Conservation (phyloP, 2,329 filamentous ascomycete species). For the Pseudopithomyces maydicus region DNA sequence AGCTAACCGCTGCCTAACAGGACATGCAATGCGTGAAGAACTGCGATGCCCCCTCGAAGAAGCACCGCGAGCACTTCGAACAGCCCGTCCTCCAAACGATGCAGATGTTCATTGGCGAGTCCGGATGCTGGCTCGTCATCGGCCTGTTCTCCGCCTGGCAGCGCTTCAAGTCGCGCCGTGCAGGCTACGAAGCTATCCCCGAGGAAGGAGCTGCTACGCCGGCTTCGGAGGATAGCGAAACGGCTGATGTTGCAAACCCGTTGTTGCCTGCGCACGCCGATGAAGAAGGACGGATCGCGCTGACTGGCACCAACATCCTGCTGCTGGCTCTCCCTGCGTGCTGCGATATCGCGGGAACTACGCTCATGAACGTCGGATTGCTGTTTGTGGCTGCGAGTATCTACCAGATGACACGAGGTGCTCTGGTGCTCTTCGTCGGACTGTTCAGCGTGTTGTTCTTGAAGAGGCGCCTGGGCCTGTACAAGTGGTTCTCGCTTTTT, state of each 20-base stretch:
- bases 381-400: slow-evolving; percentile 94
- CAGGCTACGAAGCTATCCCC: slow-evolving; percentile 70
- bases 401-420: slow-evolving; percentile 98
- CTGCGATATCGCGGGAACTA: slow-evolving; percentile 94
- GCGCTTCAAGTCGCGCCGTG: slow-evolving; percentile 56
- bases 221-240: slow-evolving; percentile 51
- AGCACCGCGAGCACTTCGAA: slow-evolving; percentile 76
- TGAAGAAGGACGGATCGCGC: slow-evolving; percentile 61
- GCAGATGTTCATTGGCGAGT: slow-evolving; percentile 98
- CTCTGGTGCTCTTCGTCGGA: slow-evolving; percentile 92
- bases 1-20: slow-evolving; percentile 50
- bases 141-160: slow-evolving; percentile 70
- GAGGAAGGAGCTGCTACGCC: slow-evolving; percentile 41
- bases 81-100: slow-evolving; percentile 94
- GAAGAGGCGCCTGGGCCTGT: slow-evolving; percentile 76
- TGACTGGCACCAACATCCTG: slow-evolving; percentile 73
- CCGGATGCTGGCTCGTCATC: slow-evolving; percentile 93
- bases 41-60: slow-evolving; percentile 73
- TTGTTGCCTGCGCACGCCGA: slow-evolving; percentile 51
- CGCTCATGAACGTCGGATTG: slow-evolving; percentile 94
- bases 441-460: slow-evolving; percentile 94
- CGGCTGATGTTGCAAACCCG: slow-evolving; percentile 58
- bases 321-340: slow-evolving; percentile 84
- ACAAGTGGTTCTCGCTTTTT: slow-evolving; percentile 89
- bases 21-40: slow-evolving; percentile 97